These are phyloP conservation scores for Holtermannia corniformis DNA, from an alignment of 768 basidiomycete species.

Conservation along the genomic window DNA sequence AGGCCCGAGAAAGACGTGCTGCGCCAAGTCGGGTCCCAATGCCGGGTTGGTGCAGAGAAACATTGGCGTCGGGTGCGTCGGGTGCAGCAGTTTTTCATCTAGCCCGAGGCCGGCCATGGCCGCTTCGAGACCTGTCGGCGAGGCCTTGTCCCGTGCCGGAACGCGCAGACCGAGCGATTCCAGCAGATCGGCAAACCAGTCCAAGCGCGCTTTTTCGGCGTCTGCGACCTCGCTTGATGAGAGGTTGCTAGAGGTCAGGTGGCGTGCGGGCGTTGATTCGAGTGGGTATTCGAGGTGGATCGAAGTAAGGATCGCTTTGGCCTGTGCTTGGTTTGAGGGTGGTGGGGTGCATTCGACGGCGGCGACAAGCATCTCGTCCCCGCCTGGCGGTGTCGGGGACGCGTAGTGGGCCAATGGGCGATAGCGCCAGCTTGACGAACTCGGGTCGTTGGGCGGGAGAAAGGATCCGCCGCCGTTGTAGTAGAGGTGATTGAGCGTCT, in stretches of 20 bases:
- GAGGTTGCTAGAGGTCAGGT: not conserved
- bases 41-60: slow-evolving; percentile 50
- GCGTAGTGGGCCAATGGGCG: not conserved
- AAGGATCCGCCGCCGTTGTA: slow-evolving; percentile 48
- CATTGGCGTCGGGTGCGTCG: slow-evolving; percentile 51
- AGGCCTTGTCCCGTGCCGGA: slow-evolving; percentile 41
- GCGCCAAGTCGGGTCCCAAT: slow-evolving; percentile 30
- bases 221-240: slow-evolving; percentile 7
- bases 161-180: slow-evolving; percentile 44
- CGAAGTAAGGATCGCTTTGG: slow-evolving; percentile 52
- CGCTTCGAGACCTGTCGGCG: not conserved
- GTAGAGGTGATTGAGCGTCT: slow-evolving; percentile 40
- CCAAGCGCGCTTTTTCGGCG: slow-evolving; percentile 35
- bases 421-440: not conserved
- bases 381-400: slow-evolving; percentile 10
- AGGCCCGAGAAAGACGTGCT: slow-evolving; percentile 43
- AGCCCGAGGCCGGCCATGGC: not conserved
- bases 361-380: slow-evolving; percentile 34
- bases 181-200: slow-evolving; percentile 43
- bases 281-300: slow-evolving; percentile 54
- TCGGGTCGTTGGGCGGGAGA: slow-evolving; percentile 16
- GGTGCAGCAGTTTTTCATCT: slow-evolving; percentile 32
- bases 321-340: slow-evolving; percentile 49
- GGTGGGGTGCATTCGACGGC: slow-evolving; percentile 41
- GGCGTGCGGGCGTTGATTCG: slow-evolving; percentile 25